Base-by-base conservation (phyloP, 495 filamentous ascomycete genomes). In the Xylaria grammica region DNA sequence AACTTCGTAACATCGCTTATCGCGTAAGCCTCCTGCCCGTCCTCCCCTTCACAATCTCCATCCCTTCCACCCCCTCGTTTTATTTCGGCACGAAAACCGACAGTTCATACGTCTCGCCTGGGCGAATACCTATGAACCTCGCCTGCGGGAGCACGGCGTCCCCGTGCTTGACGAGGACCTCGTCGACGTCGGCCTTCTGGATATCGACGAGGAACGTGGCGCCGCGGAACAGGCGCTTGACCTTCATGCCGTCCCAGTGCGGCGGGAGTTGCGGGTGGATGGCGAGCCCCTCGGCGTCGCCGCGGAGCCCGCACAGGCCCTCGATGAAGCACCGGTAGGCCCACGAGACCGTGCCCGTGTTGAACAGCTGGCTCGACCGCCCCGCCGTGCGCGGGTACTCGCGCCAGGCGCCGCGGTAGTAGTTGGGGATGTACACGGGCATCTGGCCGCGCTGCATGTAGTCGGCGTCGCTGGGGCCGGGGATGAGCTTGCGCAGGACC, bases 311-410 rank as follows among this genome's bases (percentile, higher is more conserved):
- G 62, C 82, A 86, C 0, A 86, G 72, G 0, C 82, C 82, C 66
- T 86, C 84, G 60, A 82, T 75, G 67, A 86, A 79, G 68, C 75
- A 80, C 13, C 84, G 78, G 73, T 86, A 86, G 1, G 72, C 81
- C 84, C 84, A 85, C 27, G 79, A 80, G 10, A 83, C 79, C 20
- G 82, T 86, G 45, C 84, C 84, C 29, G 84, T 86, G 75, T 86
- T 86, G 73, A 86, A 86, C 30, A 86, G 64, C 66, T 84, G 82
- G 67, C 80, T 83, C 9, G 80, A 83, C 1, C 84, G 79, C 0
- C 84, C 84, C 7, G 82, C 82, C 1, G 82, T 85, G 49, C 81
- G 77, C 3, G 82, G 82, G 66, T 77, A 81, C 72, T 76, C 65
- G 48, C 77, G 71, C 68, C 75, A 85, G 11, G 77, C 84, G 9